These are phyloP conservation scores for Fulvia fulva DNA, from an alignment of 2,329 filamentous ascomycete genomes.

Conservation along the genomic window DNA sequence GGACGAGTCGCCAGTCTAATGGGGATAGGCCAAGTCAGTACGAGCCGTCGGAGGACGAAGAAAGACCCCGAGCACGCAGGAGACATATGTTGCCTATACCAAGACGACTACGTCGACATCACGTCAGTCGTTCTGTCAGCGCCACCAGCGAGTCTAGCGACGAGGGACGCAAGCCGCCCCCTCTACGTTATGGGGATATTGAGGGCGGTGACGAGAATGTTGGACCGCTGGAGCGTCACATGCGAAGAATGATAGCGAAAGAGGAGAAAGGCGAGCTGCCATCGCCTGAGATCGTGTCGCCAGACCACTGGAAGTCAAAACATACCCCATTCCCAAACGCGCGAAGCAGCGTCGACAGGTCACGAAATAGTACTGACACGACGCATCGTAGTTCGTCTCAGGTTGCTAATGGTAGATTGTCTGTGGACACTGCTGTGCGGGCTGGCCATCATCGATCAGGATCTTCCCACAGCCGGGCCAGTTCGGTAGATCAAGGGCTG, in stretches of 20 bases:
- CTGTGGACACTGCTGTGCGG: slow-evolving; percentile 12
- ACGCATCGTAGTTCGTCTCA: slow-evolving; percentile 6
- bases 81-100: slow-evolving; percentile 20
- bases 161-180: slow-evolving; percentile 41
- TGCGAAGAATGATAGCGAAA: slow-evolving; percentile 42
- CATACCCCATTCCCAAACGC: slow-evolving; percentile 22
- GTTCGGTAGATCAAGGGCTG: slow-evolving; percentile 10
- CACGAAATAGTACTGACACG: slow-evolving; percentile 1
- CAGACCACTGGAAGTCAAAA: slow-evolving; percentile 38
- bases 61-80: slow-evolving; percentile 4
- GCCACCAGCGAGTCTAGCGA: slow-evolving; percentile 28
- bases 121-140: slow-evolving; percentile 25
- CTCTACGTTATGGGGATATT: slow-evolving; percentile 42
- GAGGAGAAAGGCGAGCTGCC: slow-evolving; percentile 37
- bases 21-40: slow-evolving; percentile 8
- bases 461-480: slow-evolving; percentile 22
- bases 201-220: slow-evolving; percentile 40
- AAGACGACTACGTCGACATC: slow-evolving; percentile 22
- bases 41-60: slow-evolving; percentile 17
- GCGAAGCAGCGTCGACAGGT: slow-evolving; percentile 7
- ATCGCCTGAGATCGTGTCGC: slow-evolving; percentile 39
- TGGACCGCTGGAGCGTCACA: slow-evolving; percentile 45
- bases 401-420: slow-evolving; percentile 19
- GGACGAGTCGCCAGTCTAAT: slow-evolving; percentile 7
- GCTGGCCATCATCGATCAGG: slow-evolving; percentile 16